These are phyloP conservation scores for Iberis amara DNA, from an alignment of 441 rosid species.

Conservation along the genomic window DNA sequence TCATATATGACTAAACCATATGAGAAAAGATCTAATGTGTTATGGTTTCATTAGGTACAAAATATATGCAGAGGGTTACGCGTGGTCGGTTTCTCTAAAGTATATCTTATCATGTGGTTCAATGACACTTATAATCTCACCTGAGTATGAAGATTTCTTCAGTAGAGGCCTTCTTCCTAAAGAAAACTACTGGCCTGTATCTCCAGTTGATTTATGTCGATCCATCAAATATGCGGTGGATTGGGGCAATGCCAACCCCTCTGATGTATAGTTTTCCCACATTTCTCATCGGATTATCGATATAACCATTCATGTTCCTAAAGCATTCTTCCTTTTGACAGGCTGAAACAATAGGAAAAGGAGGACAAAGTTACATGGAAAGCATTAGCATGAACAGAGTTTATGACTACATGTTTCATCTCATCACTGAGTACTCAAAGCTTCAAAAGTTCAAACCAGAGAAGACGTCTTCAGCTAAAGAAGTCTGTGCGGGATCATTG, in stretches of 20 bases:
- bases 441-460: conserved; percentile 62
- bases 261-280: conserved; percentile 40
- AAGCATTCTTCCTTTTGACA: conserved; percentile 24
- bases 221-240: conserved; percentile 74
- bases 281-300: neutral
- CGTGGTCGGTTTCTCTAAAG: conserved; percentile 95
- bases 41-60: conserved; percentile 47
- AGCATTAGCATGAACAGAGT: conserved; percentile 57
- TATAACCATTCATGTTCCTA: neutral
- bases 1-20: neutral
- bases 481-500: conserved; percentile 60
- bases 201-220: conserved; percentile 49
- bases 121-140: conserved; percentile 63
- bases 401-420: conserved; percentile 84
- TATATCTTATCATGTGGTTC: conserved; percentile 84
- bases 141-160: conserved; percentile 82
- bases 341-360: conserved; percentile 71
- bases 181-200: conserved; percentile 76
- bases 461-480: conserved; percentile 56
- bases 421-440: conserved; percentile 67
- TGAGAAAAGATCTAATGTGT: conserved; percentile 4
- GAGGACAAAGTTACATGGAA: conserved; percentile 72
- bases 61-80: conserved; percentile 91
- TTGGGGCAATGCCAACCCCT: conserved; percentile 72
- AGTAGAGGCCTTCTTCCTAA: conserved; percentile 68